phyloP scores from a whole-genome alignment of 768 basidiomycete species.

The Dendrothele bispora region DNA sequence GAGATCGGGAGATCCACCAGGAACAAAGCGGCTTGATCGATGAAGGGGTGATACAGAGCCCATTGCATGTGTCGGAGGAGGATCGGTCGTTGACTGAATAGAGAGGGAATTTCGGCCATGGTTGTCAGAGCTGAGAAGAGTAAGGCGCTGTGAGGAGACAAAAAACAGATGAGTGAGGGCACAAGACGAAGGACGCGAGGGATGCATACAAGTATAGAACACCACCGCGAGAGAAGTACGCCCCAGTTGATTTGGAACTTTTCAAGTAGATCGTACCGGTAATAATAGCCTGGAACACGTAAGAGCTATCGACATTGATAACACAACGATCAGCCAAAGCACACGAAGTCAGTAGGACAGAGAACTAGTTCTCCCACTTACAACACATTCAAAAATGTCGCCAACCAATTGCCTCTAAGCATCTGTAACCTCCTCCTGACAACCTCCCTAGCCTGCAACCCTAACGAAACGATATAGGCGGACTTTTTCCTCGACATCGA shows the following conservation, averaged over 20 bases:
- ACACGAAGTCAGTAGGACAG: slow-evolving; percentile 8
- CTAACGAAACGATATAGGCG: slow-evolving; percentile 45
- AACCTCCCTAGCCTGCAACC: slow-evolving; percentile 45
- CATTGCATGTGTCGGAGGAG: slow-evolving; percentile 55
- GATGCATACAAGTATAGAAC: slow-evolving; percentile 67
- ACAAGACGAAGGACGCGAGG: neutral
- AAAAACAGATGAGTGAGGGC: neutral
- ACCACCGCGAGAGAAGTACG: slow-evolving; percentile 77
- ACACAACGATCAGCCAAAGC: slow-evolving; percentile 21
- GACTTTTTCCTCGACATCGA: no score
- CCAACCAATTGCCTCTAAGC: slow-evolving; percentile 36
- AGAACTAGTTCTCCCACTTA: slow-evolving; percentile 20
- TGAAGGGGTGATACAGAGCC: slow-evolving; percentile 62
- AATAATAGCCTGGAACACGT: slow-evolving; percentile 48
- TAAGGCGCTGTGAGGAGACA: slow-evolving; percentile 39
- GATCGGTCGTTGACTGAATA: slow-evolving; percentile 60
- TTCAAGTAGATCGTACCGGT: slow-evolving; percentile 68
- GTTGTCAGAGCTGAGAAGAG: slow-evolving; percentile 58
- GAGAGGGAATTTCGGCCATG: slow-evolving; percentile 62
- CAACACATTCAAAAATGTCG: slow-evolving; percentile 36
- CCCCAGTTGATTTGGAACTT: slow-evolving; percentile 51
- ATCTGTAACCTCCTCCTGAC: slow-evolving; percentile 47
- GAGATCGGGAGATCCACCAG: slow-evolving; percentile 64
- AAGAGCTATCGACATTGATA: slow-evolving; percentile 52
- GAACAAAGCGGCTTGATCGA: slow-evolving; percentile 56